Evolutionary conservation across 441 rosid genomes (phyloP), one percentile per base, ranked within the genome.

Genomic region (Gossypium aridum): DNA sequence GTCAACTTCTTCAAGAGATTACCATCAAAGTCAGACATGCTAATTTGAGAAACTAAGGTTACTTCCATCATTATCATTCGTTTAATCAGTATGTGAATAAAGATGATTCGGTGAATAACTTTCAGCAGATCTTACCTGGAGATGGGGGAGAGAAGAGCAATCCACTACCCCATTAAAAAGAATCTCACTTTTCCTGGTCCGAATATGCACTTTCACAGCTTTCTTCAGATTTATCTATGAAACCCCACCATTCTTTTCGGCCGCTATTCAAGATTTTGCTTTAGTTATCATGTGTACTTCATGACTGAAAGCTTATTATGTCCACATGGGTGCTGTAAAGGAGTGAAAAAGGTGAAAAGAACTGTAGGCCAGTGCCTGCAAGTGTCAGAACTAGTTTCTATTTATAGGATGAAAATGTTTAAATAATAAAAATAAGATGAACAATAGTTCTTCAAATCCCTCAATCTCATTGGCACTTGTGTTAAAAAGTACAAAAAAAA

Each of bases 1-100:
- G 91, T 85, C 70, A 90, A 90, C 69, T 90, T 88, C 89, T 90
- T 90, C 90, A 88, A 88, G 85, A 88, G 94, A 80, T 81, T 90
- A 77, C 94, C 94, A 19, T 75, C 92, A 28, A 88, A 85, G 85
- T 73, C 91, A 72, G 94, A 90, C 73, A 78, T 86, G 89, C 81
- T 94, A 22, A 82, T 94, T 47, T 94, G 82, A 90, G 60, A 49
- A 43, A 64, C 19, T 17, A 54, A 60, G 69, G 67, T 47, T 63
- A 57, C 17, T 60, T 4, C 53, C 61, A 45, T 31, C 7, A 76
- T 47, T 43, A 55, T 53, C 28, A 60, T 54, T 71, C 74, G 49
- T 72, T 77, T 34, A 23, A 23, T 60, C 39, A 9, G 54, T 65
- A 72, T 17, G 51, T 65, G 57, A 72, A 61, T 14, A 70, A 55